phyloP scores from a whole-genome alignment of 2,329 filamentous ascomycete species.

The Fusarium sp. region DNA sequence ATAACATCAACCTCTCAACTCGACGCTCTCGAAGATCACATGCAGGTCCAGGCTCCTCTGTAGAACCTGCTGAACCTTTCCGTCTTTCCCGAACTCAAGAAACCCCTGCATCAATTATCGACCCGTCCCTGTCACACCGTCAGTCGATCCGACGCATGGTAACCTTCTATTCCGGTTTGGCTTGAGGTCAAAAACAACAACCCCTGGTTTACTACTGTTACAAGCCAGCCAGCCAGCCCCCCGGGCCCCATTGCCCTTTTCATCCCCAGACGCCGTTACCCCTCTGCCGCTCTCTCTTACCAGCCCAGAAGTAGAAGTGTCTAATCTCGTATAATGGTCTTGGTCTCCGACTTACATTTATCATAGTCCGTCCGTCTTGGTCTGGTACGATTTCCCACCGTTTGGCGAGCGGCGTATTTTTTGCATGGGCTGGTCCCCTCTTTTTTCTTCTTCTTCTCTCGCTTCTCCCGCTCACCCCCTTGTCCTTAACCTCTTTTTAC shows the following conservation, averaged over 20 bases:
- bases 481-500: conserved; percentile 13
- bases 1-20: conserved; percentile 23
- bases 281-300: conserved; percentile 5
- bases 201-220: neutral
- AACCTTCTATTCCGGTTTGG: conserved; percentile 6
- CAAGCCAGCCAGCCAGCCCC: neutral
- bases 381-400: conserved; percentile 39
- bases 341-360: neutral
- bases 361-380: conserved; percentile 32
- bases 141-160: conserved; percentile 27
- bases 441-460: conserved; percentile 20
- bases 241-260: conserved; percentile 35
- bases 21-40: conserved; percentile 7
- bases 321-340: conserved; percentile 25
- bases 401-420: conserved; percentile 26
- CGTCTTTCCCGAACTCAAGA: conserved; percentile 11
- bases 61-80: too few species aligned
- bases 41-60: conserved; percentile 9
- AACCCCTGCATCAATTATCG: neutral
- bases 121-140: conserved; percentile 14
- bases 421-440: conserved; percentile 40
- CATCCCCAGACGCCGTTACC: conserved; percentile 9
- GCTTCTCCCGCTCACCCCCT: conserved; percentile 4
- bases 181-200: neutral
- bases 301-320: conserved; percentile 19